phyloP scores from a whole-genome alignment of 2,329 filamentous ascomycete species.

The Xylaria sp. region DNA sequence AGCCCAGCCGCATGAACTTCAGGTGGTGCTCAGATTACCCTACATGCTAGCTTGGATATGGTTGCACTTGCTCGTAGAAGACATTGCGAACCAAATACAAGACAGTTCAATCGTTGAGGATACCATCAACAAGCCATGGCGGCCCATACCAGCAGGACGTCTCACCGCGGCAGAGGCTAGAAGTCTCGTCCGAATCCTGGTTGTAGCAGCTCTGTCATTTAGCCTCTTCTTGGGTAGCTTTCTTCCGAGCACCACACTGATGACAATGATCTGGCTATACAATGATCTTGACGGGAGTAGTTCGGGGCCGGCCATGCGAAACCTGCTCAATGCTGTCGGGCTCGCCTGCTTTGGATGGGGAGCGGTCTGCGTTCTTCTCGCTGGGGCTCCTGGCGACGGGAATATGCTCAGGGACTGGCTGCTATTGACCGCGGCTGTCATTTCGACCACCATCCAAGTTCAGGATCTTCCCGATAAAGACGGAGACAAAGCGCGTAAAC shows the following conservation, averaged over 20 bases:
- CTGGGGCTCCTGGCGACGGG: not conserved
- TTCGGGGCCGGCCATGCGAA: conserved; percentile 41
- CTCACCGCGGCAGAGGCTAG: conserved; percentile 41
- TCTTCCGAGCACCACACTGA: conserved; percentile 40
- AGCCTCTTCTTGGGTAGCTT: conserved; percentile 37
- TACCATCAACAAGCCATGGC: not conserved
- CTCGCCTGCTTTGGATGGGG: conserved; percentile 49
- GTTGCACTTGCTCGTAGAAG: not conserved
- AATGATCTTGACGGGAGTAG: conserved; percentile 48
- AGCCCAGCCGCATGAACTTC: not conserved
- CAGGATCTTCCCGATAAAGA: conserved; percentile 44
- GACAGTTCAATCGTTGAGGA: not conserved
- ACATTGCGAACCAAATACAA: not conserved
- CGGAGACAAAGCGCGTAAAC: conserved; percentile 45
- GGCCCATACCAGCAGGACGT: conserved; percentile 30
- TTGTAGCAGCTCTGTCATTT: conserved; percentile 30
- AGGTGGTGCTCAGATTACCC: not conserved
- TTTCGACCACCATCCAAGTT: conserved; percentile 46
- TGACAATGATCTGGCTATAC: conserved; percentile 48
- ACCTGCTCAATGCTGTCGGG: conserved; percentile 46
- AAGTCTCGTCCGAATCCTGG: conserved; percentile 33
- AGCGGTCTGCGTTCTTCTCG: conserved; percentile 37
- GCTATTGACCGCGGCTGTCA: conserved; percentile 38
- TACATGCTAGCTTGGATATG: not conserved
- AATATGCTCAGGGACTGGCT: conserved; percentile 40